A percentile compares a stretch with the other conserved stretches of the same genome.
phyloP scores from a whole-genome alignment of 2,329 filamentous ascomycete species.

The Colletotrichum limetticola region DNA sequence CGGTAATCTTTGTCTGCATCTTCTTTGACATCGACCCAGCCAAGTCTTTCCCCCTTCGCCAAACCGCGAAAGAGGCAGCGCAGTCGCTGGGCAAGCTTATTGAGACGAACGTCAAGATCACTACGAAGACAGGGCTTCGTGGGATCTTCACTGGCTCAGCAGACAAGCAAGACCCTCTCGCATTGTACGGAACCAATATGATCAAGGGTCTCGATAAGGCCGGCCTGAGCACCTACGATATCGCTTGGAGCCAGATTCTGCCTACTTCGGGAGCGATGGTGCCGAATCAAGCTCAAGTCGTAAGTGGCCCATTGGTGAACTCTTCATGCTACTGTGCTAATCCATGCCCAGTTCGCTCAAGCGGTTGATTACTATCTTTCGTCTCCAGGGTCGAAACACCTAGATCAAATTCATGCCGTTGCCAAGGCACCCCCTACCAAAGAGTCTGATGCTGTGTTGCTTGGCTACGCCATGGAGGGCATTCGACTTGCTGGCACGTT shows the following conservation, averaged over 20 bases:
- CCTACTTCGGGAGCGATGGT: constrained; percentile 75
- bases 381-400: constrained; percentile 62
- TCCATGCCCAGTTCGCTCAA: constrained; percentile 69
- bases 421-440: constrained; percentile 64
- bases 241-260: constrained; percentile 77
- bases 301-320: constrained; percentile 46
- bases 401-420: constrained; percentile 69
- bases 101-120: constrained; percentile 72
- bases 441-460: constrained; percentile 70
- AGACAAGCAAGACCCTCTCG: constrained; percentile 64
- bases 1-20: constrained; percentile 72
- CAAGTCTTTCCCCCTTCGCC: constrained; percentile 72
- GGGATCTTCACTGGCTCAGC: constrained; percentile 63
- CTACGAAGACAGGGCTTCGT: constrained; percentile 56
- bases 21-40: constrained; percentile 75
- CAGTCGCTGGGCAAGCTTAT: constrained; percentile 70
- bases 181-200: constrained; percentile 72
- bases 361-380: constrained; percentile 79
- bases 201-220: constrained; percentile 72
- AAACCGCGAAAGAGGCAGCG: constrained; percentile 66
- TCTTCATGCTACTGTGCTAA: constrained; percentile 34
- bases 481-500: constrained; percentile 74
- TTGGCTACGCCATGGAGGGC: constrained; percentile 78
- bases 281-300: constrained; percentile 76
- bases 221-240: constrained; percentile 71